Evolutionary conservation across 495 filamentous ascomycete genomes (phyloP), one percentile per base, ranked within the genome.

Genomic region (Penicillium antarcticum): DNA sequence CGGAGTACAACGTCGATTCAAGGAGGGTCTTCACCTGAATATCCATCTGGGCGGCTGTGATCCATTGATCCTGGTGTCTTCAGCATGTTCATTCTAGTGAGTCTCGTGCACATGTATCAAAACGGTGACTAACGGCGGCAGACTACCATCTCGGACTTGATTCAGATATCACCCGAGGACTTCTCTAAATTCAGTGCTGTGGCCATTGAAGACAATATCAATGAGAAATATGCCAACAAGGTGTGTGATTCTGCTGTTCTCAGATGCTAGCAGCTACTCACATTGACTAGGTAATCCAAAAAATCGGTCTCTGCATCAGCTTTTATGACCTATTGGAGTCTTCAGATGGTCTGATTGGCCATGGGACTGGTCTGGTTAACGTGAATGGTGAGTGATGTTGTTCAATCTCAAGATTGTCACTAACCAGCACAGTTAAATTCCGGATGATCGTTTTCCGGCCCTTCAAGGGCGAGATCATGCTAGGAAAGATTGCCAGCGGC

Each of bases 181-280:
- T 94, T 97, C 63, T 74, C 81, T 32, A 92, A 91, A 60, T 78
- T 83, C 41, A 91, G 87, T 58, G 73, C 76, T 5, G 79, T 86
- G 31, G 88, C 89, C 2, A 85, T 98, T 52, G 89, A 96, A 69
- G 91, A 97, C 67, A 89, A 88, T 55, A 91, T 98, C 72, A 96
- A 97, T 59, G 80, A 83, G 48, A 98, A 97, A 72, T 98, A 96
- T 69, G 84, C 92, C 45, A 95, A 98, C 74, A 92, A 91, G 69
- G 87, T 90, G 43, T 49, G 75, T 49, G 2, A 7, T 42, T 43
- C 43, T 35, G 31, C 12, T 12, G 2, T 16, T 13, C 13, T 40
- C 39, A 18, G 5, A 51, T 50, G 19, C 57, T 58, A 26, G 57
- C 26, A 17, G 3, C 24, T 8, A 23, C 1, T 31, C 6, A 36